Percentiles rank a stretch among this genome's conserved stretches.
These are phyloP conservation scores for Eimeria necatrix DNA, from an alignment of 169 alveolate species.

Conservation along the genomic window DNA sequence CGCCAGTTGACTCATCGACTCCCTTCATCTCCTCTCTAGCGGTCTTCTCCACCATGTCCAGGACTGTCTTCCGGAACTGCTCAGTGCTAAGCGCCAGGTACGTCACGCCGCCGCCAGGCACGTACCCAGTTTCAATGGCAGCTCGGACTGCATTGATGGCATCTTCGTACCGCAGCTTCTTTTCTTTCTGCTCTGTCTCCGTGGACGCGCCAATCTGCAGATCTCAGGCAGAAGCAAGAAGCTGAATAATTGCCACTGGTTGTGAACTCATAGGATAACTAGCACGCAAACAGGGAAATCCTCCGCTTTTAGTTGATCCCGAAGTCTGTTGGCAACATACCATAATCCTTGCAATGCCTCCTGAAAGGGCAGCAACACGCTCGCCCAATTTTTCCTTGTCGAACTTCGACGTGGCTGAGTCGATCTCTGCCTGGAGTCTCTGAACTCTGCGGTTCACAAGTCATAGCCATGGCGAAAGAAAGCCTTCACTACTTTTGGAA, in stretches of 20 bases:
- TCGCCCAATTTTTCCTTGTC: conserved; percentile 92
- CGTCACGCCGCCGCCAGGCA: conserved; percentile 95
- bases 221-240: not conserved
- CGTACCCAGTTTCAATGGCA: conserved; percentile 93
- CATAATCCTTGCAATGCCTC: conserved; percentile 93
- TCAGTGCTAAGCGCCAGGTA: conserved; percentile 89
- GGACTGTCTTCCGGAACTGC: conserved; percentile 85
- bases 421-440: conserved; percentile 86
- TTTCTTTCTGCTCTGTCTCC: conserved; percentile 93
- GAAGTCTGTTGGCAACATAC: too few relatives aligned
- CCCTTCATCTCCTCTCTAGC: conserved; percentile 83
- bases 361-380: conserved; percentile 94
- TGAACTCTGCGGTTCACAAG: conserved; percentile 80
- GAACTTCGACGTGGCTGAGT: conserved; percentile 88
- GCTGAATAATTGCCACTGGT: too few relatives aligned
- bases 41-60: conserved; percentile 86
- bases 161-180: conserved; percentile 90
- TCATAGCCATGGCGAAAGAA: not conserved
- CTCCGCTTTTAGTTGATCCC: too few relatives aligned
- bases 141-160: conserved; percentile 94
- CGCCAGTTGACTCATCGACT: conserved; percentile 69
- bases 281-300: too few relatives aligned
- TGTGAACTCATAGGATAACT: too few relatives aligned
- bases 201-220: conserved; percentile 91
- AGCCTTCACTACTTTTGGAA: not conserved